phyloP scores from a whole-genome alignment of 2,329 filamentous ascomycete species.

The Verticillium zaregamsianum region DNA sequence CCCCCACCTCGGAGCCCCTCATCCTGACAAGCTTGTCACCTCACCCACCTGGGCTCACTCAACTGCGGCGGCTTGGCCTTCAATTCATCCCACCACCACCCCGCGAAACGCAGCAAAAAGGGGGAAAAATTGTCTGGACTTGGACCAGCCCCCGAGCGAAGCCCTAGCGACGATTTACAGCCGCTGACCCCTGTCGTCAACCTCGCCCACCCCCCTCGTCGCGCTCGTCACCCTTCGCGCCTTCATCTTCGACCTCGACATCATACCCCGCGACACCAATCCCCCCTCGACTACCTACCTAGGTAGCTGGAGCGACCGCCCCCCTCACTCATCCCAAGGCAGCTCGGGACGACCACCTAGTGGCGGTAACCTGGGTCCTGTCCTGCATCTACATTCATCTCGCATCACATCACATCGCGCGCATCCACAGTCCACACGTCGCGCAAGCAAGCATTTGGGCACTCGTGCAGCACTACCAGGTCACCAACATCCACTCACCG shows the following conservation, averaged over 20 bases:
- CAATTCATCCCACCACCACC: background rate
- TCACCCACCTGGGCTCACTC: background rate
- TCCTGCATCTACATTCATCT: background rate
- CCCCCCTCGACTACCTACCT: background rate
- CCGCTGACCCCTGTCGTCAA: background rate
- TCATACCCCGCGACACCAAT: background rate
- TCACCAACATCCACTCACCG: background rate
- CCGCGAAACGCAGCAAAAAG: background rate
- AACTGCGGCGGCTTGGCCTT: background rate
- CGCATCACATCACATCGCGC: slow-evolving; percentile 10
- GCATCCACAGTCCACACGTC: background rate
- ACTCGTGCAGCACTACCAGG: background rate
- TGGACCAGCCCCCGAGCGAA: background rate
- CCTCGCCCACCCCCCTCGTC: background rate
- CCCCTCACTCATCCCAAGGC: background rate
- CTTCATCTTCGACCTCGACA: background rate
- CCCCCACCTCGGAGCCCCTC: background rate
- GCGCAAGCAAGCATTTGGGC: background rate
- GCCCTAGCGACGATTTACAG: background rate
- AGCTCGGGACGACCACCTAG: background rate
- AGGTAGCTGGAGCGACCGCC: background rate
- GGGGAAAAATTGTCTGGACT: background rate
- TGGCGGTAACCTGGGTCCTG: background rate
- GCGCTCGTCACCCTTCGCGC: background rate
- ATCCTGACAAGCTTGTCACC: background rate